Evolutionary conservation across 139 green algal genomes (phyloP), one percentile per base, ranked within the genome.

Genomic region (Coelastrella sp.): DNA sequence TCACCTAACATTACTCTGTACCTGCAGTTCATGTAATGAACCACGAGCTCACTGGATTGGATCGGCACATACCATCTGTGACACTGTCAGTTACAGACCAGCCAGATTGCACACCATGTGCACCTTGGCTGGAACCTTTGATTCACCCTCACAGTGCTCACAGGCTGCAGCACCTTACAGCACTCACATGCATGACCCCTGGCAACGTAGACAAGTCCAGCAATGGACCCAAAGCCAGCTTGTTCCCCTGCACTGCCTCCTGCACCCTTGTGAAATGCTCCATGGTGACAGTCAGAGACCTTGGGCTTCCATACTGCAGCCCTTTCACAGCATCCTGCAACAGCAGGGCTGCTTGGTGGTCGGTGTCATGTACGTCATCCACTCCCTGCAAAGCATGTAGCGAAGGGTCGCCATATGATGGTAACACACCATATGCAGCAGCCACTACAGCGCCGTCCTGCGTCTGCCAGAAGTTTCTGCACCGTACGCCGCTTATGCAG

Each of bases 151-250:
- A 49, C 35, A 49, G 35, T 3, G 35, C 35, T 49, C 35, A 49
- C 35, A 49, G 5, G 73, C 73, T 57, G 14, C 22, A 72, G 15
- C 12, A 17, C 63, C 63, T 14, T 27, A 0, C 27, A 68, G 12
- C 22, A 59, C 82, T 78, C 63, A 89, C 84, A 68, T 89, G 84
- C 84, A 89, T 89, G 15, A 89, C 85, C 6, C 61, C 87, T 24
- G 22, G 11, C 76, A 90, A 56, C 10, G 87, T 90, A 20, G 86
- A 76, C 25, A 89, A 68, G 58, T 70, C 73, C 15, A 24, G 35
- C 15, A 15, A 49, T 65, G 19, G 10, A 14, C 57, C 22, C 19
- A 49, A 12, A 68, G 61, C 17, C 27, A 65, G 10, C 35, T 9
- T 7, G 7, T 57, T 10, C 59, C n/a, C 22, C 86, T 85, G 56